Evolutionary conservation across 2,329 filamentous ascomycete genomes (phyloP).

Genomic region (Aspergillus latus): DNA sequence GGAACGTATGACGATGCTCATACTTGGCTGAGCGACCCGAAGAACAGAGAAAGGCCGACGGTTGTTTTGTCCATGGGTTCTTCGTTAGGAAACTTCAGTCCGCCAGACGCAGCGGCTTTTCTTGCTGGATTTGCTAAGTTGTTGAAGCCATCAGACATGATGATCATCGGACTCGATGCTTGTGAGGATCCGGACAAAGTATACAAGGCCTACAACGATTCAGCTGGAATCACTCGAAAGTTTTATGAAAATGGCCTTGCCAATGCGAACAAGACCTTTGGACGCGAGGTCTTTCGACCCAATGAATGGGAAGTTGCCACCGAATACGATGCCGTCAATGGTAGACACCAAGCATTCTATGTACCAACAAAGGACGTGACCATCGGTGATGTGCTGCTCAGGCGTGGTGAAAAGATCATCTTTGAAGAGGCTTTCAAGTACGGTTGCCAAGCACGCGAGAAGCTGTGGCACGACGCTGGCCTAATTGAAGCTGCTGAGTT

Average conservation of each 20-base stretch:
- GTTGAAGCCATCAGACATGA: conserved; percentile 66
- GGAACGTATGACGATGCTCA: conserved; percentile 96
- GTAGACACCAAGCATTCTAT: conserved; percentile 84
- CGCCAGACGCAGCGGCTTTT: conserved; percentile 71
- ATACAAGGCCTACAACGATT: conserved; percentile 77
- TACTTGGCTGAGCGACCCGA: conserved; percentile 72
- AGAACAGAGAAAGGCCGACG: conserved; percentile 58
- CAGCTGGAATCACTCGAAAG: conserved; percentile 70
- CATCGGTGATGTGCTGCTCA: conserved; percentile 66
- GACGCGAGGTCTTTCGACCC: conserved; percentile 66
- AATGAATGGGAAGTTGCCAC: conserved; percentile 81
- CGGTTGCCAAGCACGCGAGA: conserved; percentile 59
- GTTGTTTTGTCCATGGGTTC: conserved; percentile 80
- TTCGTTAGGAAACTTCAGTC: conserved; percentile 76
- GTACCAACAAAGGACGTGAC: conserved; percentile 67
- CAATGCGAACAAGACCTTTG: conserved; percentile 74
- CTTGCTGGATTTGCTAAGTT: conserved; percentile 71
- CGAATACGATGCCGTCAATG: conserved; percentile 71
- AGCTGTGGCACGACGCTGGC: conserved; percentile 71
- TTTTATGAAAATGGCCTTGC: conserved; percentile 82
- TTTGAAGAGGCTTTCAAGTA: conserved; percentile 95
- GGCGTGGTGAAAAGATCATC: conserved; percentile 72
- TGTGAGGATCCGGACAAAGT: conserved; percentile 69
- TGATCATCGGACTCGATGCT: conserved; percentile 82
- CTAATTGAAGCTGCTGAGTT: conserved; percentile 66